Evolutionary conservation across 2,329 filamentous ascomycete genomes (phyloP).

Genomic region (Venturiaceae sp.): DNA sequence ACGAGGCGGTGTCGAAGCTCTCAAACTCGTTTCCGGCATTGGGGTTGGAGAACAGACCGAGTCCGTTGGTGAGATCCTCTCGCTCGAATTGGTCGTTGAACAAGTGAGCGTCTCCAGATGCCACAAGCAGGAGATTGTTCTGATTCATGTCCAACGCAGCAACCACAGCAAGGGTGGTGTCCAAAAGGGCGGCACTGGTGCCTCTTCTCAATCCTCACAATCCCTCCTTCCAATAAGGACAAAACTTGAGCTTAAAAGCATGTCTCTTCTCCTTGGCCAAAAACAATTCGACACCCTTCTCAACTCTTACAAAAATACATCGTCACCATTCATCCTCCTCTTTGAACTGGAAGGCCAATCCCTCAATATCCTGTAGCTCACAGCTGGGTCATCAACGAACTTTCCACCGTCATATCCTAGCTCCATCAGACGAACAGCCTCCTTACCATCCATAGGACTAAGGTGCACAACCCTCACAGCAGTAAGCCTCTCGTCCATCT

Average conservation of each 20-base stretch:
- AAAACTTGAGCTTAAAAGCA: too few species aligned
- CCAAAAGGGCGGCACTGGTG: too few species aligned
- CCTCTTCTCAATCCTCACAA: too few species aligned
- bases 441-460: slow-evolving; percentile 48
- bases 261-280: too few species aligned
- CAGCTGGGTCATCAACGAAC: slow-evolving; percentile 43
- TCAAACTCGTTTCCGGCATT: background rate
- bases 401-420: slow-evolving; percentile 48
- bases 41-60: background rate
- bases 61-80: background rate
- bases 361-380: slow-evolving; percentile 64
- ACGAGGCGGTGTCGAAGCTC: background rate
- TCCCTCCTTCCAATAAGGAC: too few species aligned
- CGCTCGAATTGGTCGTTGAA: background rate
- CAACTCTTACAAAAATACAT: too few species aligned
- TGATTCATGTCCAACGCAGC: background rate
- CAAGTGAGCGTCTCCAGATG: background rate
- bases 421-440: slow-evolving; percentile 69
- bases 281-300: too few species aligned
- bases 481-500: too few species aligned
- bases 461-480: slow-evolving; percentile 73
- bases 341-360: slow-evolving; percentile 50
- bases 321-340: slow-evolving; percentile 48
- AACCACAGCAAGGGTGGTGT: too few species aligned
- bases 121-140: background rate